Percentiles rank a stretch among this genome's conserved stretches.
Evolutionary conservation across 2,329 filamentous ascomycete species (phyloP).

Genomic region (Diaporthe ilicicola): DNA sequence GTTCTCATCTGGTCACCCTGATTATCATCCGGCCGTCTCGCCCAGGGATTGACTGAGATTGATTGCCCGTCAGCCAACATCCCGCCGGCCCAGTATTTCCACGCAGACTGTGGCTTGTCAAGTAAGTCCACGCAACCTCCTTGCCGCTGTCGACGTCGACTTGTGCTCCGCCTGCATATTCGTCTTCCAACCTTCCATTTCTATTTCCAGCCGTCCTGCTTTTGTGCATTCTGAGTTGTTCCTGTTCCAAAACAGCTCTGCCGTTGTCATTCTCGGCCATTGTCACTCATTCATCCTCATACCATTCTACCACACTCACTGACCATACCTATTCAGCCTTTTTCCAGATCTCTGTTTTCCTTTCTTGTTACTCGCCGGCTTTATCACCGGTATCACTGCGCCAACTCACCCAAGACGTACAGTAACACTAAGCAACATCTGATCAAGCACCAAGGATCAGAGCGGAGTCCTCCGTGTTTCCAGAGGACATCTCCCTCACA

Average conservation of each 20-base stretch:
- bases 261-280: slow-evolving; percentile 24
- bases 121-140: slow-evolving; percentile 27
- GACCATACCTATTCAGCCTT: not conserved
- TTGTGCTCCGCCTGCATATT: not conserved
- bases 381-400: not conserved
- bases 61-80: slow-evolving; percentile 17
- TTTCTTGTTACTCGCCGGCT: not conserved
- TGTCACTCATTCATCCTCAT: slow-evolving; percentile 15
- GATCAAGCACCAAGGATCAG: not conserved
- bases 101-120: slow-evolving; percentile 30
- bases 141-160: slow-evolving; percentile 13
- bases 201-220: slow-evolving; percentile 14
- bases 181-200: slow-evolving; percentile 1
- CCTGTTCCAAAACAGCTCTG: slow-evolving; percentile 1
- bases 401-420: not conserved
- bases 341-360: not conserved
- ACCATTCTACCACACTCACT: slow-evolving; percentile 26
- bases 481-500: not conserved
- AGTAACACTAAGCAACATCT: slow-evolving; percentile 9
- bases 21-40: not conserved
- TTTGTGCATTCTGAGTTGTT: slow-evolving; percentile 4
- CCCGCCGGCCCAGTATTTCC: slow-evolving; percentile 23
- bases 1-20: slow-evolving; percentile 18
- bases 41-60: slow-evolving; percentile 30
- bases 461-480: not conserved